phyloP scores from a whole-genome alignment of 345 rosid species.

The Moricandia arvensis region DNA sequence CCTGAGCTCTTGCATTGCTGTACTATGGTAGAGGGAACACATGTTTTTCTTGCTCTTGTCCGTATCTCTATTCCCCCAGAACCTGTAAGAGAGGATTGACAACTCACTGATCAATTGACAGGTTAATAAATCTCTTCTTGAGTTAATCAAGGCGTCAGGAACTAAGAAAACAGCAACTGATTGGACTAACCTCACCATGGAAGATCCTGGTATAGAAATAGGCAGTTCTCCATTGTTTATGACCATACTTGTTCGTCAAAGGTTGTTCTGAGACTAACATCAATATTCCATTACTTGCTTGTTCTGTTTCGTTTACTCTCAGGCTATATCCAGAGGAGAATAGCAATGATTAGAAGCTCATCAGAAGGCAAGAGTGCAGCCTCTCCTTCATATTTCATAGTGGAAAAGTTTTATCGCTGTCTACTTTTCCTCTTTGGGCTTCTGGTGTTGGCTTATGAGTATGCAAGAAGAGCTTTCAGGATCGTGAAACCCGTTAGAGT shows the following conservation, averaged over 20 bases:
- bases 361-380: slow-evolving; percentile 40
- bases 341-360: slow-evolving; percentile 30
- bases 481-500: slow-evolving; percentile 58
- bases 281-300: slow-evolving; percentile 1
- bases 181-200: slow-evolving; percentile 67
- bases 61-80: neutral
- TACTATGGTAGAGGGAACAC: neutral
- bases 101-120: slow-evolving; percentile 35
- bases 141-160: slow-evolving; percentile 66
- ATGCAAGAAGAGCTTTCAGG: slow-evolving; percentile 48
- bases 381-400: slow-evolving; percentile 12
- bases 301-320: neutral
- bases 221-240: neutral
- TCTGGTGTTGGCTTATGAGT: slow-evolving; percentile 53
- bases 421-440: slow-evolving; percentile 60
- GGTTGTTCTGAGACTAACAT: neutral
- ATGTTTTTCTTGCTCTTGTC: neutral
- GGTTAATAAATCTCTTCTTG: slow-evolving; percentile 88
- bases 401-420: slow-evolving; percentile 48
- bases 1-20: slow-evolving; percentile 7
- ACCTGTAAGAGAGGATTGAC: slow-evolving; percentile 20
- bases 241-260: neutral
- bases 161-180: slow-evolving; percentile 51
- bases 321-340: slow-evolving; percentile 49
- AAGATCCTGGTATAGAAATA: slow-evolving; percentile 43